Evolutionary conservation across 805 yeast genomes (phyloP), one percentile per base, ranked within the genome.

Genomic region (Clavispora phyllophila): DNA sequence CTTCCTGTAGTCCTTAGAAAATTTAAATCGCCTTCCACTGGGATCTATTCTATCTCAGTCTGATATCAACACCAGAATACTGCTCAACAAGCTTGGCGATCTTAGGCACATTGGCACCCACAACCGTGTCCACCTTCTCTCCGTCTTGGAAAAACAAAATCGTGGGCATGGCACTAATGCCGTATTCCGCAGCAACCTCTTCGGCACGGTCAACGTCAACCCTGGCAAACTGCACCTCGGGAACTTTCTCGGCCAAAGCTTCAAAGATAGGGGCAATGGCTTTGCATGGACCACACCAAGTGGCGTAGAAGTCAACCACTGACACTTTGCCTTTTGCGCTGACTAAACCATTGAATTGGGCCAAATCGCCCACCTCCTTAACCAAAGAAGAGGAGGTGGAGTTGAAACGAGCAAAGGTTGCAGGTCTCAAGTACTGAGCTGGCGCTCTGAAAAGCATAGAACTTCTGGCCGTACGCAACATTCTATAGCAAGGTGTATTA

Each of bases 231-330:
- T 72, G 72, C 1, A 80, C 86, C 44, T 71, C 72, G 10, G 72
- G 71, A 13, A 62, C 53, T 45, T 68, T 65, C 17, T 73, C 72
- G 20, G 73, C 65, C 46, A 70, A 58, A 29, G 61, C 59, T 36
- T 66, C 73, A 36, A 81, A 58, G 17, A 76, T 59, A 13, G 88
- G 88, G 3, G 82, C 71, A 53, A 82, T 73, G n/a, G 83, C 83
- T 53, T 78, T 80, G 54, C 88, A 82, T n/a, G 88, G 88, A 7
- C 83, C 87, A 61, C 88, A 82, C 88, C 88, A 82, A 9, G 79
- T 75, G 25, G 88, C 87, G 60, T 73, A 79, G 58, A 82, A 82
- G 57, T 82, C 87, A 39, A 81, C 75, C 2, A 82, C 65, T 1
- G 82, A 66, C 28, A 77, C 58, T 43, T 75, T 70, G 27, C 66